phyloP scores from a whole-genome alignment of 108 stramenopile genomes.

The Epithemia pelagica region DNA sequence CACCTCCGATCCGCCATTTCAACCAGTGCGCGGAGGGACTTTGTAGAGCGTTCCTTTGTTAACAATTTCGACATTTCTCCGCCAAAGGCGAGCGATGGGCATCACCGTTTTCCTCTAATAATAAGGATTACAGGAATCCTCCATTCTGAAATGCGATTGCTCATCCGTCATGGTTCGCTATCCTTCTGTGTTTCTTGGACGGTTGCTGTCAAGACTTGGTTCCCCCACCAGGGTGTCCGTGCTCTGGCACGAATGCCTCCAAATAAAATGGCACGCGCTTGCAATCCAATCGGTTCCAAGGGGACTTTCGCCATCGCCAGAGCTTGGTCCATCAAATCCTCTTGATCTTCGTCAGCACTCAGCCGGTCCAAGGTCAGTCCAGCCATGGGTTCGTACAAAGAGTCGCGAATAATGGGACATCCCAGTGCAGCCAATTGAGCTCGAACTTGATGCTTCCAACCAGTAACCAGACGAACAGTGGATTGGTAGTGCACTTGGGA shows the following conservation, averaged over 20 bases:
- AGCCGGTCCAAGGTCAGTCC: conserved; percentile 66
- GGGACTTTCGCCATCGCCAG: conserved; percentile 53
- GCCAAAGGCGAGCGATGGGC: too few relatives aligned
- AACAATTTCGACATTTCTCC: too few relatives aligned
- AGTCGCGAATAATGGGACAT: conserved; percentile 78
- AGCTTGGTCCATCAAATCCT: conserved; percentile 61
- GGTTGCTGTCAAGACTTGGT: conserved; percentile 2
- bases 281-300: conserved; percentile 70
- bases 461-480: conserved; percentile 82
- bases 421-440: conserved; percentile 81
- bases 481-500: conserved; percentile 61
- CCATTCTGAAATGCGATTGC: too few relatives aligned
- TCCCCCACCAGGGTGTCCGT: conserved; percentile 81
- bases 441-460: conserved; percentile 84
- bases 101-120: too few relatives aligned
- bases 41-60: too few relatives aligned
- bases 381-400: conserved; percentile 69
- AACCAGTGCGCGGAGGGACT: too few relatives aligned
- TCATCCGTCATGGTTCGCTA: too few relatives aligned
- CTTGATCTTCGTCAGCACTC: conserved; percentile 23
- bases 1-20: too few relatives aligned
- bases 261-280: conserved; percentile 84
- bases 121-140: too few relatives aligned
- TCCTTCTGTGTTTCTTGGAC: too few relatives aligned
- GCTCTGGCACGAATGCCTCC: conserved; percentile 75